These are phyloP conservation scores for Piper longum DNA, from an alignment of 164 flowering plant genomes.

Conservation along the genomic window DNA sequence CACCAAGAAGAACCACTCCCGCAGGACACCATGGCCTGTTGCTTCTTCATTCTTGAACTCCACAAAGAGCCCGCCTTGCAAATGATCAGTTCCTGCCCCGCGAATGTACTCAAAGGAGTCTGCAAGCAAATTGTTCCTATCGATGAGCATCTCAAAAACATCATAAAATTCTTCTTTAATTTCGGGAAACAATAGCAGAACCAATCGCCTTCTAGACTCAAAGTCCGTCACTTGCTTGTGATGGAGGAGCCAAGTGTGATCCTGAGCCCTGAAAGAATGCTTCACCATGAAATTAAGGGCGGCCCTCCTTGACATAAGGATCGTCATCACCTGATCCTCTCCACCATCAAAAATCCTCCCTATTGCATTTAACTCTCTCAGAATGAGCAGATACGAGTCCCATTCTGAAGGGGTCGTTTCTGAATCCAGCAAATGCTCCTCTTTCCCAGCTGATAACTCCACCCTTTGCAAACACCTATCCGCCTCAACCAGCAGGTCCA, in stretches of 20 bases:
- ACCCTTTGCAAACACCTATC: conserved; percentile 33
- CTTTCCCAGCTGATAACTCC: conserved; percentile 19
- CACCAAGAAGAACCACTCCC: conserved; percentile 91
- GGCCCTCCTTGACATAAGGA: conserved; percentile 32
- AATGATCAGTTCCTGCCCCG: conserved; percentile 30
- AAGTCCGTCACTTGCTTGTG: conserved; percentile 58
- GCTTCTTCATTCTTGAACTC: conserved; percentile 98
- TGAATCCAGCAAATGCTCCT: conserved; percentile 15
- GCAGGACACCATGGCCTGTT: conserved; percentile 86
- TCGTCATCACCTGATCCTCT: conserved; percentile 27
- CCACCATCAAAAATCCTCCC: conserved; percentile 41
- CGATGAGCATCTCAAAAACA: conserved; percentile 85
- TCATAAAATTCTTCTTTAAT: conserved; percentile 71
- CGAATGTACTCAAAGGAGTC: conserved; percentile 77
- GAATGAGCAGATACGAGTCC: conserved; percentile 42
- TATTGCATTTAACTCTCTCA: conserved; percentile 46
- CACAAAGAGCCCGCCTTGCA: conserved; percentile 64
- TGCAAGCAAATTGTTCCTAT: conserved; percentile 57
- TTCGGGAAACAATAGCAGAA: conserved; percentile 70
- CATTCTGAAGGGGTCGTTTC: conserved; percentile 17
- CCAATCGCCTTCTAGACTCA: conserved; percentile 67
- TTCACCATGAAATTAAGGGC: conserved; percentile 35
- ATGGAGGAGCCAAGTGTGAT: conserved; percentile 63
- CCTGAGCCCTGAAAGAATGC: conserved; percentile 42
- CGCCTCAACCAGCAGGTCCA: conserved; percentile 29